Evolutionary conservation across 164 flowering plant species (phyloP), one percentile per base, ranked within the genome.

Genomic region (Sextonia rubra): DNA sequence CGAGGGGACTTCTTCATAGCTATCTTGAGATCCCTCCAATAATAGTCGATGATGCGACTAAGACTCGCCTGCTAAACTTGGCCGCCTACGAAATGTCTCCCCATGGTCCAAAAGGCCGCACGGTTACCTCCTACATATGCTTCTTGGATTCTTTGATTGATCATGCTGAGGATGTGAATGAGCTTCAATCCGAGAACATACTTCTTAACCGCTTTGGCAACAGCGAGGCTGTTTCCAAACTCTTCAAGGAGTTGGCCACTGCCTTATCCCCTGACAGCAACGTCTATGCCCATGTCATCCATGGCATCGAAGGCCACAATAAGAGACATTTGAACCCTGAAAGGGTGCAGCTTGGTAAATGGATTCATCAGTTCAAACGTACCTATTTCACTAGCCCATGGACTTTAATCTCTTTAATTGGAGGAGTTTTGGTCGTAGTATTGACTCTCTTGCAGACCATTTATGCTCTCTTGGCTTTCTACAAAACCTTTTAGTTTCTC

Each of bases 231-330:
- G 82, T 76, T 1, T 77, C 81, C 1, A 20, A 47, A 0, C 75
- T 82, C 12, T 77, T 82, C 68, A 79, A 75, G 14, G 37, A 68
- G 65, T 71, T 77, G 2, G 23, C 58, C 25, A 68, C 2, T 0
- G 70, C 73, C 8, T 61, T 75, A 77, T 75, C 60, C 64, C 74
- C 77, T 0, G 47, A 75, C 47, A 29, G 47, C n/a, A 0, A 5
- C 0, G 11, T 22, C 0, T 78, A 76, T 20, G 1, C 1, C 2
- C n/a, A n/a, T 0, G 75, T 75, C 6, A 68, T 25, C 23, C 2
- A 11, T 0, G 15, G 18, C 0, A 74, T 79, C 12, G 12, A 52
- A 3, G 12, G 24, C 4, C 62, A 72, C 20, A 69, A 25, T 58
- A 11, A 69, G 3, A 65, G 12, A 18, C 52, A 8, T 9, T 14